Percentiles rank a stretch among this genome's conserved stretches.
These are phyloP conservation scores for Ganoderma lucidum DNA, from an alignment of 1,284 basidiomycete genomes.

Conservation along the genomic window DNA sequence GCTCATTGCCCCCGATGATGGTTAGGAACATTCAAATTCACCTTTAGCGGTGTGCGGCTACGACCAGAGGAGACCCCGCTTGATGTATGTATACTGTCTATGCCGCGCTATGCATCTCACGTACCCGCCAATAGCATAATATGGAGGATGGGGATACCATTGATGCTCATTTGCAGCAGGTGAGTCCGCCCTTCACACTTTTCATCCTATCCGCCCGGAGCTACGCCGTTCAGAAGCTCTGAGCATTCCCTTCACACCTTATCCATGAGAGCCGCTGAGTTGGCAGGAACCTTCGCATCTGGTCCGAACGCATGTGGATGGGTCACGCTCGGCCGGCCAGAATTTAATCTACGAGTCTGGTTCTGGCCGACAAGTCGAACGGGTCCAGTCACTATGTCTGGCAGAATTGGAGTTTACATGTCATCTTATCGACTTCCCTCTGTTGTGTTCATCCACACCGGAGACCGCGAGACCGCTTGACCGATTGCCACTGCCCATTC, in stretches of 20 bases:
- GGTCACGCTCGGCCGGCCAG: too few species aligned
- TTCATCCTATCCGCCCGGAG: background rate
- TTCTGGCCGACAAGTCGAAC: too few species aligned
- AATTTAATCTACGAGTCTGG: too few species aligned
- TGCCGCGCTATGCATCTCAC: conserved; percentile 14
- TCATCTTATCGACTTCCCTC: too few species aligned
- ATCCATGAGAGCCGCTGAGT: background rate
- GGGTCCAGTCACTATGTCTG: too few species aligned
- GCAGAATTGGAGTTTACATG: too few species aligned
- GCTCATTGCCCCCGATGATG: background rate
- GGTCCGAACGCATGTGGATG: too few species aligned
- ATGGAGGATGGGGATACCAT: conserved; percentile 68
- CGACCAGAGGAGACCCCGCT: conserved; percentile 58
- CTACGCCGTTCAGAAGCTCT: background rate
- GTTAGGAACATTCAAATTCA: conserved; percentile 65
- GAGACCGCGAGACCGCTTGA: too few species aligned
- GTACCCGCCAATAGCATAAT: conserved; percentile 45
- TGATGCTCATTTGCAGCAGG: conserved; percentile 64
- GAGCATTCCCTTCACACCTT: background rate
- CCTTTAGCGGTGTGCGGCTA: conserved; percentile 59
- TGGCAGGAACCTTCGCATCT: background rate
- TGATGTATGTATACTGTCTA: conserved; percentile 48
- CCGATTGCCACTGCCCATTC: too few species aligned
- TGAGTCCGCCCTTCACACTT: conserved; percentile 33
- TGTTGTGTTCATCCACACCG: too few species aligned